A percentile compares a stretch with the other conserved stretches of the same genome.
These are phyloP conservation scores for Aspergillus viridinutans DNA, from an alignment of 2,329 filamentous ascomycete genomes.

Conservation along the genomic window DNA sequence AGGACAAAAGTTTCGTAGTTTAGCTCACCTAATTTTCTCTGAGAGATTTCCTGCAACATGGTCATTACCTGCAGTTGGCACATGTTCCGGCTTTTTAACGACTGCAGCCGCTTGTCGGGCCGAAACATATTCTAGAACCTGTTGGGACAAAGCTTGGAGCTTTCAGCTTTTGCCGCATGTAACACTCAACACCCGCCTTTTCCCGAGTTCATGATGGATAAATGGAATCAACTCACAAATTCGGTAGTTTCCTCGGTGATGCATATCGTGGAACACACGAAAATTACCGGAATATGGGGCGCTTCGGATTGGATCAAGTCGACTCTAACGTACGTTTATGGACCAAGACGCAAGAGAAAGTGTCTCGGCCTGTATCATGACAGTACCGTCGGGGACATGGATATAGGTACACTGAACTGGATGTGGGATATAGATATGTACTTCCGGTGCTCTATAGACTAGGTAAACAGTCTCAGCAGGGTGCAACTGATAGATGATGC, in stretches of 20 bases:
- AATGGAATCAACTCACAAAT: constrained; percentile 2
- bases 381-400: not conserved
- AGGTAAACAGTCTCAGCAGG: too few species aligned
- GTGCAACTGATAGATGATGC: too few species aligned
- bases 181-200: constrained; percentile 28
- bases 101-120: constrained; percentile 23
- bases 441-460: too few species aligned
- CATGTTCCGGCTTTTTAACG: constrained; percentile 1
- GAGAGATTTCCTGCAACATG: not conserved
- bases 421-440: too few species aligned
- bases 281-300: constrained; percentile 18
- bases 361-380: not conserved
- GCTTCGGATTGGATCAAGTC: not conserved
- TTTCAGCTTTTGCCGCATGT: constrained; percentile 16
- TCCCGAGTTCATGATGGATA: constrained; percentile 21
- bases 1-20: constrained; percentile 1
- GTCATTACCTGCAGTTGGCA: not conserved
- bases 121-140: constrained; percentile 14
- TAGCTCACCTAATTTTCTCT: not conserved
- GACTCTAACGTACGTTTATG: not conserved
- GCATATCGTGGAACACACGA: constrained; percentile 13
- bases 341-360: not conserved
- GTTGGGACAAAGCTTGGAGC: constrained; percentile 1
- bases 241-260: constrained; percentile 12
- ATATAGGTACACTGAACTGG: not conserved